Base-by-base conservation (phyloP, 495 filamentous ascomycete genomes). In the Talaromyces liani region DNA sequence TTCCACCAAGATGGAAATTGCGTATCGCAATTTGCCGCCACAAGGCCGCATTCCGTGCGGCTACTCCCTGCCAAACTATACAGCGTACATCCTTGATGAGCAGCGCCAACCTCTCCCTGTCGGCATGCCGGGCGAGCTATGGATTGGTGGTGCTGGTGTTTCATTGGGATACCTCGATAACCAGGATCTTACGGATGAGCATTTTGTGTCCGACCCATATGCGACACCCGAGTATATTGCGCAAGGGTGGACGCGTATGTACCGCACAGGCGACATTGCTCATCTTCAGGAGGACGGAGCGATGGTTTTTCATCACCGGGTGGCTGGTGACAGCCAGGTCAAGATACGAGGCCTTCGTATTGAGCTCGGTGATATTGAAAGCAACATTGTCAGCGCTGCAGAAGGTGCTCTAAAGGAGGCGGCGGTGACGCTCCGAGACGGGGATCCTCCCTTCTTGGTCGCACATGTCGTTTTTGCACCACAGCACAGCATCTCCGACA, bases 301-400 rank as follows among this genome's bases (percentile, higher is more conserved):
- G 0, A 39, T 85, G 1, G 49, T 75, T 0, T 67, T 80, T 41
- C 53, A 70, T 1, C 72, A 74, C 2, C 77, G 83, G 1, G 74
- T 82, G 6, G 65, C 61, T 0, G 80, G 80, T 2, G 65, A 81
- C 65, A 75, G 70, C 0, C 79, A 83, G 62, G 66, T 85, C 39
- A 85, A 87, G 65, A 51, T 84, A 0, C 69, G 77, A 0, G 83
- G 83, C 0, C n/a, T 82, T 1, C 79, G 82, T 0, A 76, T 84
- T 12, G 82, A 85, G 27, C 27, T 29, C 3, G 27, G 27, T 29
- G 27, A 29, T 29, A 29, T 29, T 29, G 27, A 29, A 29, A 29
- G 27, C 27, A 29, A 29, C 27, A 29, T 29, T 29, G 27, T 29
- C 5, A 29, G 2, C 27, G 27, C 27, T 29, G 27, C 27, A 29